These are phyloP conservation scores for Esteya vermicola DNA, from an alignment of 2,329 filamentous ascomycete genomes.

Conservation along the genomic window DNA sequence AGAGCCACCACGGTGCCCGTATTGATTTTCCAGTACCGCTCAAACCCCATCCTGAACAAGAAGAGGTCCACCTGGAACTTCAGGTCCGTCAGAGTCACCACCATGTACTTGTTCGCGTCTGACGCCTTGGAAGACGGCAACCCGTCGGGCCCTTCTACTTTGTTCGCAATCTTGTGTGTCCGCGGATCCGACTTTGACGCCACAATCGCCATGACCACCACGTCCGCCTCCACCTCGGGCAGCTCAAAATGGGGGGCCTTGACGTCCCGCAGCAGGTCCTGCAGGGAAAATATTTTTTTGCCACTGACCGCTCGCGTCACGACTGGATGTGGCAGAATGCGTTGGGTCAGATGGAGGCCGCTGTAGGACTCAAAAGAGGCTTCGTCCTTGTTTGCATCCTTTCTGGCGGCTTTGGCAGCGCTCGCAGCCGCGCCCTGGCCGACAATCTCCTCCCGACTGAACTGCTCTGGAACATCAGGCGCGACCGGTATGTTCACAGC, in stretches of 20 bases:
- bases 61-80: conserved; percentile 86
- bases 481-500: conserved; percentile 39
- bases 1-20: conserved; percentile 86
- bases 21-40: conserved; percentile 85
- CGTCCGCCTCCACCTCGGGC: conserved; percentile 72
- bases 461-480: conserved; percentile 33
- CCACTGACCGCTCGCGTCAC: conserved; percentile 64
- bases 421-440: conserved; percentile 15
- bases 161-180: conserved; percentile 32
- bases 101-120: conserved; percentile 73
- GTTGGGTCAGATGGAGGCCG: conserved; percentile 65
- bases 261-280: conserved; percentile 66
- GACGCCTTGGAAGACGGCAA: no score
- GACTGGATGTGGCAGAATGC: conserved; percentile 68
- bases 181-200: conserved; percentile 78
- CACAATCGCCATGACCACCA: conserved; percentile 78
- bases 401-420: conserved; percentile 5
- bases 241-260: conserved; percentile 72
- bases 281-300: conserved; percentile 65
- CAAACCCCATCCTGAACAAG: conserved; percentile 81
- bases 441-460: conserved; percentile 50
- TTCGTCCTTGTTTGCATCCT: conserved; percentile 24
- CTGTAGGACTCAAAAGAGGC: conserved; percentile 75
- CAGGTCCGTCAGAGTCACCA: conserved; percentile 73
- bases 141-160: background rate